Evolutionary conservation across 305 asterid genomes (phyloP).

Genomic region (Lippia alba): DNA sequence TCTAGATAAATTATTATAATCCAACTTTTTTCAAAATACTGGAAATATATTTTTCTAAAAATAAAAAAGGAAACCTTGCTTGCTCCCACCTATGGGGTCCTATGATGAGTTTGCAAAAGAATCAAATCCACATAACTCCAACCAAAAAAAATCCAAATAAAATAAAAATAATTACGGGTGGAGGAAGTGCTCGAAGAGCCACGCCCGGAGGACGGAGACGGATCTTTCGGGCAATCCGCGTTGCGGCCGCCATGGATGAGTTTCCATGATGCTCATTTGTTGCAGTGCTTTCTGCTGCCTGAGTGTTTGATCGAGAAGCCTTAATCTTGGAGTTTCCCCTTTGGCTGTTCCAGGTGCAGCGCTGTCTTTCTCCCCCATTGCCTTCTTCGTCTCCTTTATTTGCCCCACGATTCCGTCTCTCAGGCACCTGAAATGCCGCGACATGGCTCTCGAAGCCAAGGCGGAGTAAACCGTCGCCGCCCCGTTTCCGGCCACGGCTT

Average conservation of each 20-base stretch:
- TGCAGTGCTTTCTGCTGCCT: slow-evolving; percentile 86
- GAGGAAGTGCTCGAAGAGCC: slow-evolving; percentile 97
- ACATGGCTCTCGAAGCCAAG: slow-evolving; percentile 84
- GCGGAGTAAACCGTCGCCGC: slow-evolving; percentile 72
- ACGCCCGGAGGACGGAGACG: slow-evolving; percentile 87
- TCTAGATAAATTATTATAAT: too few relatives aligned
- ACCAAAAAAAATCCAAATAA: slow-evolving; percentile 22
- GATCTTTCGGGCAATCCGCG: slow-evolving; percentile 90
- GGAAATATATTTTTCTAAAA: too few relatives aligned
- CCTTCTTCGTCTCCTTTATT: slow-evolving; percentile 68
- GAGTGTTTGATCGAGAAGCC: slow-evolving; percentile 74
- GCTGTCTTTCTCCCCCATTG: slow-evolving; percentile 69
- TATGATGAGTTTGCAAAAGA: slow-evolving; percentile 38
- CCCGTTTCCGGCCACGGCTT: slow-evolving; percentile 78
- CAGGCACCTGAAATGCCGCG: slow-evolving; percentile 78
- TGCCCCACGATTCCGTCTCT: slow-evolving; percentile 71
- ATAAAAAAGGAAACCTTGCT: too few relatives aligned
- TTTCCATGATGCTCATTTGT: slow-evolving; percentile 81
- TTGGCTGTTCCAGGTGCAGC: slow-evolving; percentile 56
- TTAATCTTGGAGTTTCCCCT: slow-evolving; percentile 85
- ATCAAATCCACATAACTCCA: slow-evolving; percentile 46
- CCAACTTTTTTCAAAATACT: too few relatives aligned
- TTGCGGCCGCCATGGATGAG: slow-evolving; percentile 94
- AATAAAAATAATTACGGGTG: slow-evolving; percentile 70
- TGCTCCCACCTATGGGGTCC: slow-evolving; percentile 46